Evolutionary conservation across 1,284 basidiomycete species (phyloP), one percentile per base, ranked within the genome.

Genomic region (Ustilago lituana): DNA sequence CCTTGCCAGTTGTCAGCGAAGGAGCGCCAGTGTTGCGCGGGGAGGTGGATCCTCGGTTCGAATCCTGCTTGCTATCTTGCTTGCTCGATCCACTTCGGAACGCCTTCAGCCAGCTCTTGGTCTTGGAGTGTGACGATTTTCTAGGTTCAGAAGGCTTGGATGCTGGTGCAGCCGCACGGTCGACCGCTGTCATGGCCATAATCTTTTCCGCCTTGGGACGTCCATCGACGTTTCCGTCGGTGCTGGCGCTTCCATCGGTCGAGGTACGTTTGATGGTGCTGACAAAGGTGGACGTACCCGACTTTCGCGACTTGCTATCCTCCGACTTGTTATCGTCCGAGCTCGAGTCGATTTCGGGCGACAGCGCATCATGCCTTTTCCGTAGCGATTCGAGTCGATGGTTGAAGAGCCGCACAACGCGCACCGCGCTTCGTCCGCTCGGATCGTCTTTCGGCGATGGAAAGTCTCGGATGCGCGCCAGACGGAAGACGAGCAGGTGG

Each of bases 191-290:
- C 48, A 76, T 74, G 48, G 68, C 72, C 38, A 76, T 70, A 23
- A 79, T 66, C 26, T 76, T 67, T 39, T 79, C 77, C 20, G 77
- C 77, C 40, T 76, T 79, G 7, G 66, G 39, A 19, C 59, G 49
- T 7, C 46, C 53, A 14, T 61, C 44, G 27, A 35, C 17, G 44
- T 54, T 56, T 17, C 55, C 66, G 9, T 63, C 66, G 11, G 50
- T 47, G 33, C 43, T 54, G 17, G 38, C 50, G 20, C 26, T 45
- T 3, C 65, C 53, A 27, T 70, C 68, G 23, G 71, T 56, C 5
- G 77, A 76, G n/a, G 76, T 55, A 11, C 72, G 72, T 27, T 66
- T 61, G 62, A 79, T 79, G 15, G 77, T 79, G 49, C 74, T 76
- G 41, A 79, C 74, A 48, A 79, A 79, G 14, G 77, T 77, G 22